Percentiles rank a stretch among this genome's conserved stretches.
Conservation (phyloP, 257 asterid genomes). For the Nicotiana sylvestris region DNA sequence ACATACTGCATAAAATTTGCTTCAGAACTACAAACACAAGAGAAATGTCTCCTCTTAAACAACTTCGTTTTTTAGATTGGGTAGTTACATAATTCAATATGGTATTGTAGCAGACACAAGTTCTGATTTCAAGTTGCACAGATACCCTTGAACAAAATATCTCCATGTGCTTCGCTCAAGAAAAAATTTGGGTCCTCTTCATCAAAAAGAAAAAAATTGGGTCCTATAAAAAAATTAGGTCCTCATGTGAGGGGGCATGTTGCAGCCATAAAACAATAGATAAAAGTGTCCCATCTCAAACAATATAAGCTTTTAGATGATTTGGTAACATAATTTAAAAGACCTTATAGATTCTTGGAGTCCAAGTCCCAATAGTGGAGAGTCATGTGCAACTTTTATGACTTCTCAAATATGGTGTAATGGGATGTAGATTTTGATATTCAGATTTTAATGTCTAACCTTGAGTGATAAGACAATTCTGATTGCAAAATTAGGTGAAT, state of each 20-base stretch:
- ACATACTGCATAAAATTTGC: not conserved
- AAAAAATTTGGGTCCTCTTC: not conserved
- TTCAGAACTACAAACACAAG: not conserved
- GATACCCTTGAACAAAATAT: not conserved
- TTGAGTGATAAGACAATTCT: not conserved
- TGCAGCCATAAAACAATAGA: not conserved
- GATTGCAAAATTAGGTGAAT: conserved; percentile 12
- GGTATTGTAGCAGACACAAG: not conserved
- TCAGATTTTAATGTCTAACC: not conserved
- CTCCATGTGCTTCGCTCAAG: not conserved
- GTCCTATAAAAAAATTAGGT: not conserved
- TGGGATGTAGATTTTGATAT: not conserved
- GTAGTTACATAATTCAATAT: not conserved
- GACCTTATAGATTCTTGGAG: not conserved
- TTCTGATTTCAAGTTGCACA: not conserved
- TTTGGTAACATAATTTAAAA: not conserved
- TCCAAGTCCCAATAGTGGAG: not conserved
- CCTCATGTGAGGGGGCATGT: not conserved
- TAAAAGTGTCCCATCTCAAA: not conserved
- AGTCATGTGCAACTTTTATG: not conserved
- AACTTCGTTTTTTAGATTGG: not conserved
- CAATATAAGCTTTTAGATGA: conserved; percentile 6
- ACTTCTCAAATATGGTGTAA: not conserved
- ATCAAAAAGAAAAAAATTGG: not conserved
- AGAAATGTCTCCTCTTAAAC: conserved; percentile 9